These are phyloP conservation scores for Magnolia changhungtana DNA, from an alignment of 164 flowering plant species.

Conservation along the genomic window DNA sequence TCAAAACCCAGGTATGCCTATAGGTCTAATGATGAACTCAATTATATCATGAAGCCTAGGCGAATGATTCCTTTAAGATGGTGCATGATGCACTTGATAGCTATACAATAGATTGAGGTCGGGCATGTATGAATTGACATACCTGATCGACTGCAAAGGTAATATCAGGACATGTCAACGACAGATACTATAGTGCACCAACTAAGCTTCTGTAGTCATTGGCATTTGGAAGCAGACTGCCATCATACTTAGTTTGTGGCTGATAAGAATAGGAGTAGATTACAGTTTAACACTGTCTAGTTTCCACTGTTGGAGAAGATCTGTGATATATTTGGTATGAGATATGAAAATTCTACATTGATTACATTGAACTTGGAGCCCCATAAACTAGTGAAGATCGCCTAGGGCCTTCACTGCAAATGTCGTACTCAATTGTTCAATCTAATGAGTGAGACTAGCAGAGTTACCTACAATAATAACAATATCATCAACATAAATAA, in stretches of 20 bases:
- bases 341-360: background rate
- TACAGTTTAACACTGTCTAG: background rate
- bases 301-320: background rate
- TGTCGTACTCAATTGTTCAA: too few relatives aligned
- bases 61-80: background rate
- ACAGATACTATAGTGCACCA: background rate
- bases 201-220: background rate
- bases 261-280: background rate
- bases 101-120: background rate
- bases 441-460: too few relatives aligned
- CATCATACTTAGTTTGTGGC: background rate
- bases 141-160: background rate
- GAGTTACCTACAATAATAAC: too few relatives aligned
- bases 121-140: background rate
- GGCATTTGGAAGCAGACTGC: background rate
- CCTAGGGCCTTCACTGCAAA: too few relatives aligned
- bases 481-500: too few relatives aligned
- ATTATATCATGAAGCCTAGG: background rate
- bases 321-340: background rate
- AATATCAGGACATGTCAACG: background rate
- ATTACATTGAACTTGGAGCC: background rate
- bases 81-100: background rate
- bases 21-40: background rate
- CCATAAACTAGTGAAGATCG: background rate
- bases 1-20: conserved; percentile 16